phyloP scores from a whole-genome alignment of 2,329 filamentous ascomycete species.

The Fusarium sp. region DNA sequence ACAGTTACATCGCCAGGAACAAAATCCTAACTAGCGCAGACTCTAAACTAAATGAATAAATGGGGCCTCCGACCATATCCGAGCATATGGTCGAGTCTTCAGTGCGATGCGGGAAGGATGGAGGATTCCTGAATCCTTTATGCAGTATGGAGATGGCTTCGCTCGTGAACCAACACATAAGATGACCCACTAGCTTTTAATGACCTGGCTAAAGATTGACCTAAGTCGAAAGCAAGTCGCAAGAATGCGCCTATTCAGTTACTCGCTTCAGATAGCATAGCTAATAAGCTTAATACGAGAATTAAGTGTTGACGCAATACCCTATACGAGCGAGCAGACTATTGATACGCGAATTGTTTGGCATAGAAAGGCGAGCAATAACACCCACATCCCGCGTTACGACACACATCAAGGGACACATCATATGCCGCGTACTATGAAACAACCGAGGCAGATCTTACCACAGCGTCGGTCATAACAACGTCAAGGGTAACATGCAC shows the following conservation, averaged over 20 bases:
- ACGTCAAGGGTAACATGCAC: neutral
- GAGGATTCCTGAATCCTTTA: neutral
- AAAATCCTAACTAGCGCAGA: neutral
- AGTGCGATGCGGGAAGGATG: neutral
- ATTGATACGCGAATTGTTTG: neutral
- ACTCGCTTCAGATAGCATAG: neutral
- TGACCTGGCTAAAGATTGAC: neutral
- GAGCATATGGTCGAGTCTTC: neutral
- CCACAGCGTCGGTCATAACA: neutral
- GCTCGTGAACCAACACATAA: neutral
- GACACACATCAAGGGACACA: neutral
- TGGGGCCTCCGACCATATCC: neutral
- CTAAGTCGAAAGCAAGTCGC: neutral
- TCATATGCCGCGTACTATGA: neutral
- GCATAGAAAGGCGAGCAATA: neutral
- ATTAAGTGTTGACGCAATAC: neutral
- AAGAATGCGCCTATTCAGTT: neutral
- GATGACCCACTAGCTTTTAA: neutral
- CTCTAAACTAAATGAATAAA: neutral
- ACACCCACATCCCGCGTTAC: neutral
- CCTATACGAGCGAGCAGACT: neutral
- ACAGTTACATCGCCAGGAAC: neutral
- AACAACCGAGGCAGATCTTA: neutral
- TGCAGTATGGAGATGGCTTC: neutral
- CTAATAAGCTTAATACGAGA: neutral